A percentile compares a stretch with the other conserved stretches of the same genome.
phyloP scores from a whole-genome alignment of 345 rosid genomes.

The Erysimum cheiranthoides region DNA sequence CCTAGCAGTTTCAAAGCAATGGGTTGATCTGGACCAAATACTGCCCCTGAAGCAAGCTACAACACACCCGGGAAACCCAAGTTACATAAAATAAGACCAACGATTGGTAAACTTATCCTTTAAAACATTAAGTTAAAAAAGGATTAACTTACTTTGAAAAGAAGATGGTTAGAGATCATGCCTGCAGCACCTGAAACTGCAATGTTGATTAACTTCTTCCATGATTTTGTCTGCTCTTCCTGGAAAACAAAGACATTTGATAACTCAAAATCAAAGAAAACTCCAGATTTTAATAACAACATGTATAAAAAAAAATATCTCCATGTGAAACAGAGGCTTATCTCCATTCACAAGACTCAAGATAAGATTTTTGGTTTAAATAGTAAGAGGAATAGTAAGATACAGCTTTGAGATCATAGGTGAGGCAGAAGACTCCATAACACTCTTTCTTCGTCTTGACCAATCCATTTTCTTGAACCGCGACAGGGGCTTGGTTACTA shows the following conservation, averaged over 20 bases:
- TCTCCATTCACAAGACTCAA: neutral
- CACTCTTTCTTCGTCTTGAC: conserved; percentile 65
- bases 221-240: conserved; percentile 94
- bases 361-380: neutral
- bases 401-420: conserved; percentile 96
- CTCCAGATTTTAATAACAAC: neutral
- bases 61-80: conserved; percentile 28
- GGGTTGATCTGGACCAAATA: conserved; percentile 92
- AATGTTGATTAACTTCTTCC: conserved; percentile 82
- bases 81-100: conserved; percentile 17
- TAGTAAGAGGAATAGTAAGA: conserved; percentile 2
- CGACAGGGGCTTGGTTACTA: conserved; percentile 55
- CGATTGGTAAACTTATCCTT: conserved; percentile 20
- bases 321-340: conserved; percentile 23
- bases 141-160: conserved; percentile 76
- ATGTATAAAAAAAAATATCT: neutral
- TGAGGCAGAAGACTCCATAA: conserved; percentile 91
- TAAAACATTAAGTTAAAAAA: neutral
- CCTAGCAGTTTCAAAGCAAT: conserved; percentile 89
- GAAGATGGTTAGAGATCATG: conserved; percentile 93
- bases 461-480: conserved; percentile 53
- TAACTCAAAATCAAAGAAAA: neutral
- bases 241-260: conserved; percentile 34
- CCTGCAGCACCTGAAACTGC: conserved; percentile 99
- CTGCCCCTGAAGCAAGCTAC: conserved; percentile 96